A percentile compares a stretch with the other conserved stretches of the same genome.
Conservation (phyloP, 805 yeast species). For the Lipomyces yamadae region DNA sequence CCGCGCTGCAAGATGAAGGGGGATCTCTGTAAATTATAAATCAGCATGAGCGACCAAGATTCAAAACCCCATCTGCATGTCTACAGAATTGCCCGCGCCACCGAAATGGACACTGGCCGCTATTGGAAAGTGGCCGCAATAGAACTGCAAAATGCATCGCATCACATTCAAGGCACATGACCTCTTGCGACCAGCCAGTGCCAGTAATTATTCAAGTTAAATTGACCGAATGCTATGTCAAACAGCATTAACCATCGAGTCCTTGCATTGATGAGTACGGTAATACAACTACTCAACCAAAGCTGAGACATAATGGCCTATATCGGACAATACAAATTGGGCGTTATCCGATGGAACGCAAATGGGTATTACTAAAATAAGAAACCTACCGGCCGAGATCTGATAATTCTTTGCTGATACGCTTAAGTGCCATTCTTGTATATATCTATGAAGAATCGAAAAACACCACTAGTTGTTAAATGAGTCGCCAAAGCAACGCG, state of each 20-base stretch:
- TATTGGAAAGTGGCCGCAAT: neutral
- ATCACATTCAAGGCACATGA: neutral
- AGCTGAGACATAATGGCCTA: neutral
- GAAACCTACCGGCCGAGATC: constrained; percentile 88
- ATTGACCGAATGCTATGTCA: neutral
- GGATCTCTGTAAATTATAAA: constrained; percentile 70
- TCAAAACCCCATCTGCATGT: constrained; percentile 5
- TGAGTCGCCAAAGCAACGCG: neutral
- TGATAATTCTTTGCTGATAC: constrained; percentile 93
- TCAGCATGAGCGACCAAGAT: constrained; percentile 8
- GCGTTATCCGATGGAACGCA: neutral
- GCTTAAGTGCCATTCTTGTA: constrained; percentile 74
- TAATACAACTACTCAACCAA: neutral
- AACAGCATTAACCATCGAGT: neutral
- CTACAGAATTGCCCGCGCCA: neutral
- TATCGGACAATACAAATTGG: no score
- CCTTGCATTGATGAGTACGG: neutral
- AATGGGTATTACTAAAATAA: constrained; percentile 6
- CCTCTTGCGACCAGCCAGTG: neutral
- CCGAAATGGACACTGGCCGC: neutral
- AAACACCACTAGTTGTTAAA: neutral
- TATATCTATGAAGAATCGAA: neutral
- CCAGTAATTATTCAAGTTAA: neutral
- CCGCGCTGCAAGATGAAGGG: constrained; percentile 98
- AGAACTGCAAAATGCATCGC: neutral